These are phyloP conservation scores for Dendrocalamus latiflorus DNA, from an alignment of 202 grass and related monocot species.

Conservation along the genomic window DNA sequence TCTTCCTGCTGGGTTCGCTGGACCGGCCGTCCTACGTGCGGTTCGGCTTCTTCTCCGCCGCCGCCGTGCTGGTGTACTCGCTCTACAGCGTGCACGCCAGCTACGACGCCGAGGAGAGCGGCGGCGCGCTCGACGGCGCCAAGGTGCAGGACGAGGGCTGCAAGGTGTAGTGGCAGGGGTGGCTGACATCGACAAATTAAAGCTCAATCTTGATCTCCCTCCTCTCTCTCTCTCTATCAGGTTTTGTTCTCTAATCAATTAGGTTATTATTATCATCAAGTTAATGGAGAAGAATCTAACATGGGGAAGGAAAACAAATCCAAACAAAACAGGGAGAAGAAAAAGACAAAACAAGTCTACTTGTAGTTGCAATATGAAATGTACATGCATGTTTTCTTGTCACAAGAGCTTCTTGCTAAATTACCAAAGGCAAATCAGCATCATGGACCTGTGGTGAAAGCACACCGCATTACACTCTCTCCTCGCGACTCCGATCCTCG, in stretches of 20 bases:
- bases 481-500: not conserved
- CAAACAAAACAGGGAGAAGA: not conserved
- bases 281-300: not conserved
- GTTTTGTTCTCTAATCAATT: not conserved
- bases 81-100: slow-evolving; percentile 89
- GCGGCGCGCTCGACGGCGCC: slow-evolving; percentile 15
- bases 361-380: slow-evolving; percentile 5
- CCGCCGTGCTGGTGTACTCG: slow-evolving; percentile 51
- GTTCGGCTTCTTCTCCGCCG: slow-evolving; percentile 60
- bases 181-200: not conserved
- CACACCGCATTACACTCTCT: not conserved
- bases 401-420: not conserved
- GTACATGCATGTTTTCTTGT: not conserved
- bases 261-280: not conserved
- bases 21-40: slow-evolving; percentile 74
- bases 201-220: not conserved
- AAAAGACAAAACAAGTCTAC: not conserved
- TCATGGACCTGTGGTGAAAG: not conserved
- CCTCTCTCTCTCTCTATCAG: too few species aligned
- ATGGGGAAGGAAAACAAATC: not conserved
- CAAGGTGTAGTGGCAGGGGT: slow-evolving; percentile 21
- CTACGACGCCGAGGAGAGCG: slow-evolving; percentile 80
- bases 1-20: slow-evolving; percentile 79
- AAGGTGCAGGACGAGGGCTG: slow-evolving; percentile 49
- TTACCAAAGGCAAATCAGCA: not conserved